Percentiles rank a stretch among this genome's conserved stretches.
phyloP scores from a whole-genome alignment of 148 eudicot species.

The Chenopodium quinoa region DNA sequence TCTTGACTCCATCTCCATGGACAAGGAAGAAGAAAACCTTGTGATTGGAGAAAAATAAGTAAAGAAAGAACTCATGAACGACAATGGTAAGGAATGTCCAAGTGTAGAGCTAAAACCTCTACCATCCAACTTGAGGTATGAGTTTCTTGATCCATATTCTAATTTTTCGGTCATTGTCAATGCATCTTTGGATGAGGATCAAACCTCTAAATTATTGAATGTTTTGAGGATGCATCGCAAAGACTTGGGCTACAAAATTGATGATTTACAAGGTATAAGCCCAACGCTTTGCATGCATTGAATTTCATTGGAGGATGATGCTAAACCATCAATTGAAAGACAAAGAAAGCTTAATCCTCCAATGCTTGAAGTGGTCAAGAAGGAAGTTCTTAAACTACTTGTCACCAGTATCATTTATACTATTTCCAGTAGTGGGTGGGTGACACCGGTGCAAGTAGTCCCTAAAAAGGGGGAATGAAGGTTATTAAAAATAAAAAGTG shows the following conservation, averaged over 20 bases:
- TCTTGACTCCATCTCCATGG: not conserved
- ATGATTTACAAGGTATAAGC: not conserved
- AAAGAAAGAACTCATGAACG: too few species aligned
- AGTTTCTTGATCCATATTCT: too few species aligned
- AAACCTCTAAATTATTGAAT: not conserved
- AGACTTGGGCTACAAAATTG: not conserved
- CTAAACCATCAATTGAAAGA: not conserved
- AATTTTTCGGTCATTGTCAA: not conserved
- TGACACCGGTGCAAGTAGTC: not conserved
- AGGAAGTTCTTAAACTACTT: not conserved
- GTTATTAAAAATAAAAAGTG: not conserved
- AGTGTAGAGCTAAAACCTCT: too few species aligned
- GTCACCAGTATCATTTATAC: not conserved
- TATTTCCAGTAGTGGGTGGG: not conserved
- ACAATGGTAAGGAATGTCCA: too few species aligned
- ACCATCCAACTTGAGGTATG: too few species aligned
- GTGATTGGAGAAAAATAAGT: too few species aligned
- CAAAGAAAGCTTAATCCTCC: not conserved
- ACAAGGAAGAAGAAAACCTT: too few species aligned
- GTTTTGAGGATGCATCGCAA: not conserved
- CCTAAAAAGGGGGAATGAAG: not conserved
- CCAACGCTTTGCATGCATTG: not conserved
- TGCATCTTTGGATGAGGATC: not conserved
- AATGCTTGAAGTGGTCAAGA: not conserved
- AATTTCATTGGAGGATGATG: not conserved